phyloP scores from a whole-genome alignment of 106 monocot species.

The Acorus gramineus region DNA sequence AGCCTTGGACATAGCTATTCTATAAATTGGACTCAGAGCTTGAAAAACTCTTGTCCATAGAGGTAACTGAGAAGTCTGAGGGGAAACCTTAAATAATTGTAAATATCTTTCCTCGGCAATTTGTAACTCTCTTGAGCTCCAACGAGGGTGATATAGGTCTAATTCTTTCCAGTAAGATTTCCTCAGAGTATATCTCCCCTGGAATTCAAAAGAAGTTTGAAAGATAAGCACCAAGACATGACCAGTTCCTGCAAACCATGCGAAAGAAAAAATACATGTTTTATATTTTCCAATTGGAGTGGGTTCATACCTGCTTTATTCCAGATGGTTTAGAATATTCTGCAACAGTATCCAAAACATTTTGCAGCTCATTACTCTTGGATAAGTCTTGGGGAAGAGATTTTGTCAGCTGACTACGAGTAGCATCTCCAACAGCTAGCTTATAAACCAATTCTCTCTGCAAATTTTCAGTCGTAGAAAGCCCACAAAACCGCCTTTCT shows the following conservation, averaged over 20 bases:
- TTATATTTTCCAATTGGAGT: no score
- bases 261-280: no score
- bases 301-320: conserved; percentile 54
- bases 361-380: conserved; percentile 48
- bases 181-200: conserved; percentile 87
- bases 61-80: conserved; percentile 67
- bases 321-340: conserved; percentile 78
- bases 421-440: conserved; percentile 70
- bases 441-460: conserved; percentile 66
- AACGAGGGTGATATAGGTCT: conserved; percentile 91
- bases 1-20: conserved; percentile 65
- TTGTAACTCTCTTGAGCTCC: conserved; percentile 81
- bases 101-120: conserved; percentile 85
- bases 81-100: conserved; percentile 54
- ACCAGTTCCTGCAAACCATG: no score
- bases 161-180: conserved; percentile 73
- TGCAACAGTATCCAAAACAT: conserved; percentile 61
- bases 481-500: conserved; percentile 82
- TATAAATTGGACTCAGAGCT: conserved; percentile 44
- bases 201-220: conserved; percentile 1
- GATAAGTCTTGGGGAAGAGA: conserved; percentile 74
- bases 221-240: neutral
- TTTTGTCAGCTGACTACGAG: conserved; percentile 79
- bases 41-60: conserved; percentile 54
- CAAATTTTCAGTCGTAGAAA: conserved; percentile 54